phyloP scores from a whole-genome alignment of 345 rosid genomes.

The Gossypioides kirkii region DNA sequence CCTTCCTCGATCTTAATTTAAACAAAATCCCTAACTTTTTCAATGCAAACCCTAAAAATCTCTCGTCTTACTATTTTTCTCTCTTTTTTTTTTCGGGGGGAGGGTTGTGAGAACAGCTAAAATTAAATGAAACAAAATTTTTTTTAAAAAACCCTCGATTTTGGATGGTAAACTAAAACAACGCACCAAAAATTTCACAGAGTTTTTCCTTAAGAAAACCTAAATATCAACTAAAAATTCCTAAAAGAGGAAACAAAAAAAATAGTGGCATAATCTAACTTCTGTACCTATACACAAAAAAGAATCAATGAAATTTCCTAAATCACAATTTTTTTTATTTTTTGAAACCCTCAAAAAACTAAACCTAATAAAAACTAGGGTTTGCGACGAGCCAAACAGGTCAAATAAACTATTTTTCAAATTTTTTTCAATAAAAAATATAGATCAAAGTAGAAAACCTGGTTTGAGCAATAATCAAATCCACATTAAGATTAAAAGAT shows the following conservation, averaged over 20 bases:
- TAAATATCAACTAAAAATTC: constrained; percentile 16
- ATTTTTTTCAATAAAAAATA: neutral
- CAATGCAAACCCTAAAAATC: neutral
- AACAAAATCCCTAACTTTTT: neutral
- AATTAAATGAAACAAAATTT: neutral
- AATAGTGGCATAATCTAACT: neutral
- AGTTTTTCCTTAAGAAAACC: constrained; percentile 16
- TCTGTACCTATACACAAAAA: neutral
- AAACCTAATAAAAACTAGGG: constrained; percentile 17
- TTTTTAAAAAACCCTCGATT: constrained; percentile 27
- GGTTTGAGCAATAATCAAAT: neutral
- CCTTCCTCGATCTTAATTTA: constrained; percentile 4
- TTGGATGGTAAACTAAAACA: constrained; percentile 42
- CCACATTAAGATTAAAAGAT: neutral
- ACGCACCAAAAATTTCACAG: constrained; percentile 34
- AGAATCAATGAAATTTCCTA: neutral
- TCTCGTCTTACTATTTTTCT: neutral
- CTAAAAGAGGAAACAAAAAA: neutral
- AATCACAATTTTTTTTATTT: neutral
- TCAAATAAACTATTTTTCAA: neutral
- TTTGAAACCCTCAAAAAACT: neutral
- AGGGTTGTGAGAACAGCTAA: too few relatives aligned
- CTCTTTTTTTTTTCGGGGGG: too few relatives aligned
- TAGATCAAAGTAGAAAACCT: constrained; percentile 1
- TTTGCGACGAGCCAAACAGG: constrained; percentile 16